Evolutionary conservation across 306 rosid species (phyloP), one percentile per base, ranked within the genome.

Genomic region (Psophocarpus tetragonolobus): DNA sequence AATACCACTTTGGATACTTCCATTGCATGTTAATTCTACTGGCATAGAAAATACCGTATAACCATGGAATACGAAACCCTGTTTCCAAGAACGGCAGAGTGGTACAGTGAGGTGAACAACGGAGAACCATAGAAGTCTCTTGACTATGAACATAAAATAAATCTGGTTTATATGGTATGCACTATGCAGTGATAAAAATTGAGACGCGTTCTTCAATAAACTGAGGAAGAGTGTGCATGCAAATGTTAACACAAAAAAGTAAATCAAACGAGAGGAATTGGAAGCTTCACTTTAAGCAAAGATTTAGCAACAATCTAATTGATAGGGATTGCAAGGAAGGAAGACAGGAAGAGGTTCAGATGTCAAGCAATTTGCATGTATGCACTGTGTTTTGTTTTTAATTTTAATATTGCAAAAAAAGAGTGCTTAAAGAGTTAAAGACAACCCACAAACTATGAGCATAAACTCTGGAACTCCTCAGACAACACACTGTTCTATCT

Each of bases 291-390:
- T 38, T 20, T 39, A 33, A 39, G 69, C 12, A 39, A 39, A 44
- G 47, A 54, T 29, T 54, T 18, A 32, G 29, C 15, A 68, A 68
- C 60, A 26, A 38, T 29, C 9, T 30, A 53, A 30, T 4, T 56
- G 18, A 68, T 26, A 26, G 18, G 9, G 77, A 20, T 23, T 33
- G 41, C 73, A 20, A 11, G 21, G 44, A 67, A 67, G 50, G 45
- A 77, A 54, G 12, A 33, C 36, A 54, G n/a, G 68, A 67, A 53
- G 23, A 74, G 17, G 64, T 63, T 47, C 80, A 24, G 54, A 39
- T 38, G 35, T 44, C 14, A 5, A 64, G 24, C 73, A 64, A 51
- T 64, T 21, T 23, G 62, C 65, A 13, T 58, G 3, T 8, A 56
- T 56, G 1, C 17, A 27, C 9, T 30, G 41, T 15, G 14, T 61